Evolutionary conservation across 768 basidiomycete species (phyloP), one percentile per base, ranked within the genome.

Genomic region (Tylopilus rubrobrunneus): DNA sequence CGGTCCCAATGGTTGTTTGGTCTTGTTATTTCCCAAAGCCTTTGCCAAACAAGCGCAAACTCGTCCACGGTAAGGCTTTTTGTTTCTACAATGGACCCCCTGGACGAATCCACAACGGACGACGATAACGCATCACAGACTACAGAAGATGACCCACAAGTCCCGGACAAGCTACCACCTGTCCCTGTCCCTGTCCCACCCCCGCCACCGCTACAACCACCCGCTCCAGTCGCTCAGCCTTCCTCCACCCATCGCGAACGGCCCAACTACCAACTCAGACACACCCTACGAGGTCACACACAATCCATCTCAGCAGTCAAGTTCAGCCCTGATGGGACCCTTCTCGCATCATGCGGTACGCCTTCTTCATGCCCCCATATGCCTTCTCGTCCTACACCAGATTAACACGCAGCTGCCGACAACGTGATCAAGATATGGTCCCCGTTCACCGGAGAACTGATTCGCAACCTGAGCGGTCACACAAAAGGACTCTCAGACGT

Each of bases 331-430:
- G 89, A 96, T 66, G 95, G 95, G 10, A 81, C 80, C 21, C 71
- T 86, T 15, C 75, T 97, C 21, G 92, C 92, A 17, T 92, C 92
- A n/a, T 90, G 87, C 61, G 86, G 94, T 95, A 65, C 53, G 86
- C 74, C 31, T 31, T 19, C 8, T 48, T 42, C 42, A 33, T n/a
- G 27, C 5, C 6, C 21, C 17, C 14, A 56, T 53, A 52, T 5
- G 45, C 11, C 27, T n/a, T 43, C 42, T 39, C 19, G 42, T 27
- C 31, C 39, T 36, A 17, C 3, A 52, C 23, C 4, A 8, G 8
- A 23, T n/a, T 9, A 49, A 5, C 9, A n/a, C n/a, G 40, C 29
- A 92, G 89, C 84, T 45, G 87, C 86, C 34, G 91, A 92, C 67
- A 85, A 82, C 34, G 68, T 82, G 42, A 81, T 92, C 47, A 92